Evolutionary conservation across 768 basidiomycete genomes (phyloP), one percentile per base, ranked within the genome.

Genomic region (Xerocomellus chrysenteron): DNA sequence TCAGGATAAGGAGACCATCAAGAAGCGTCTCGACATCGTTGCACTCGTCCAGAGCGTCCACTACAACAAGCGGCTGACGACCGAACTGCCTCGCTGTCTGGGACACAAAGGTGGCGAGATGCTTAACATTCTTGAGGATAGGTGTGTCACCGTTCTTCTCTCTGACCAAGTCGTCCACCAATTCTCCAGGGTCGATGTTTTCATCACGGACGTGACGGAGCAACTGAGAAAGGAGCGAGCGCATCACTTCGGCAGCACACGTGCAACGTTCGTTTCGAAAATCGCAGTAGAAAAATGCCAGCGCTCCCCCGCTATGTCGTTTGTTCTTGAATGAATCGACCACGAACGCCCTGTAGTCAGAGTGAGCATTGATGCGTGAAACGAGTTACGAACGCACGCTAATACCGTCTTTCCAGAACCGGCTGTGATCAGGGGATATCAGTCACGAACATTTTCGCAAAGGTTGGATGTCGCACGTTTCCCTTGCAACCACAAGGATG

Each of bases 1-100:
- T 26, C 57, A 43, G 19, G n/a, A 21, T 40, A 36, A 56, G 6
- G 26, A 65, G 47, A 33, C 50, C 43, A 19, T 24, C 32, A 11
- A 65, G 61, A n/a, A 65, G 54, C 10, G 47, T 45, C 7, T 57
- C 47, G 4, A 47, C 16, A 1, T 47, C 53, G 10, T 52, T 33
- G 44, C 65, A 66, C 41, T 67, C 65, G n/a, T 67, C 65, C 12
- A 64, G 46, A 10, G 65, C 65, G 16, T 66, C 65, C 2, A 66
- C 41, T 5, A 66, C 35, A 4, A 58, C 33, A 11, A 66, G 16
- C 1, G 65, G 64, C 37, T 41, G 17, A 16, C 35, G 32, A 4
- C 2, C 24, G 30, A 45, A 54, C 8, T 12, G 19, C 35, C 26
- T 50, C 13, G 56, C 42, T 14, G 53, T 17, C 3, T 12, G 26